phyloP scores from a whole-genome alignment of 495 filamentous ascomycete species.

The Annulohypoxylon stygium region DNA sequence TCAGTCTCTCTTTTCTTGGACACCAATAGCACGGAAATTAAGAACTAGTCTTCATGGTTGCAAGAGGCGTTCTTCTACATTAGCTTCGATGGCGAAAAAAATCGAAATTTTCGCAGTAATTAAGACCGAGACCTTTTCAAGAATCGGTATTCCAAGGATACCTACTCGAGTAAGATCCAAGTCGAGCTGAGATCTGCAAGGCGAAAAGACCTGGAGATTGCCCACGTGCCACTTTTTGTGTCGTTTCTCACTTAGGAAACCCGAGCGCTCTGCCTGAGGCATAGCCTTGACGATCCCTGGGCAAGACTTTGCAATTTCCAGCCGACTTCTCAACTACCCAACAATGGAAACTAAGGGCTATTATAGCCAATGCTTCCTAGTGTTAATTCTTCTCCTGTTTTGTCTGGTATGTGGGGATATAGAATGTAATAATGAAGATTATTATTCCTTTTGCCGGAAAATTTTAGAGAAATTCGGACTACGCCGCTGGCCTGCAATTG shows the following conservation, averaged over 20 bases:
- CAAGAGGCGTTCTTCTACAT: neutral
- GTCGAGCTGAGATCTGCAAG: constrained; percentile 25
- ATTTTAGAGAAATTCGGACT: neutral
- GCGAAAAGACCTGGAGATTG: constrained; percentile 30
- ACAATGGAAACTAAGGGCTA: neutral
- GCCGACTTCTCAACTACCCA: neutral
- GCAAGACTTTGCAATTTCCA: constrained; percentile 1
- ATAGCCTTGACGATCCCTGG: neutral
- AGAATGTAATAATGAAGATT: too few relatives aligned
- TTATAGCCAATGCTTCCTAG: neutral
- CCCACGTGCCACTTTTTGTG: constrained; percentile 31
- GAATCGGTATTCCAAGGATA: constrained; percentile 27
- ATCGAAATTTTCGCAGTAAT: neutral
- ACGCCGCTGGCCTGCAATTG: too few relatives aligned
- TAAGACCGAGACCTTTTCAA: constrained; percentile 28
- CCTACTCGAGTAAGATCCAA: constrained; percentile 19
- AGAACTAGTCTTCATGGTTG: neutral
- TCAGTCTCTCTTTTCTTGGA: neutral
- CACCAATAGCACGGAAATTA: neutral
- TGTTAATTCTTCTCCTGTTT: too few relatives aligned
- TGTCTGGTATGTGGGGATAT: too few relatives aligned
- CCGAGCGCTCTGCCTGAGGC: neutral
- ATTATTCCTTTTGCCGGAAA: neutral
- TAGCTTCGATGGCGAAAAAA: neutral
- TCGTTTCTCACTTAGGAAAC: neutral